Base-by-base conservation (phyloP, 2,329 filamentous ascomycete genomes). In the Nemania abortiva region DNA sequence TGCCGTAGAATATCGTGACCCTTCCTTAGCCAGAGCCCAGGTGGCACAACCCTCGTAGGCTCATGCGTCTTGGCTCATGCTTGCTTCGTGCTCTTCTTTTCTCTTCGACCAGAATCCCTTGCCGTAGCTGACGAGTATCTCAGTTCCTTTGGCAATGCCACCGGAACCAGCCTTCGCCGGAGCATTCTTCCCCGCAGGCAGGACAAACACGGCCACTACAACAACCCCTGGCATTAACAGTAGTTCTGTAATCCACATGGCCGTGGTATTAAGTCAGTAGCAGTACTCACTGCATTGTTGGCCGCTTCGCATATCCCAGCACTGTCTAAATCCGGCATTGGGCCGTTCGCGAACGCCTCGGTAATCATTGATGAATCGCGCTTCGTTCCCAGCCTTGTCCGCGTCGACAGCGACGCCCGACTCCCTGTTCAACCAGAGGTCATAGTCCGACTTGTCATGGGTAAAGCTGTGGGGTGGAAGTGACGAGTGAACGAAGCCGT, bases 301-400 rank as follows among this genome's bases (percentile, higher is more conserved):
- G 4, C 82, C 81, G 56, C 81, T 83, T 27, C 82, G 77, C 72
- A 79, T 78, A 77, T 89, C 87, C 87, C 88, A 90, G 1, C 85
- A 85, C 70, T 87, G 85, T 50, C 81, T 82, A 73, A 90, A 91
- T 80, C 89, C 88, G 6, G 87, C 87, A 69, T 89, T 89, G 0
- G 87, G 82, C 66, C 83, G 79, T 57, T 79, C 81, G 13, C 81
- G 80, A 1, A 91, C 83, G 3, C 89, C 89, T 6, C 90, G 82
- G 73, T 89, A 92, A 78, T 92, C 90, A 75, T 92, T 92, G 54
- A 91, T 84, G 73, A 90, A 91, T 10, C 90, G 82, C 1, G 87
- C 89, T 80, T 92, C 90, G 74, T 91, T 91, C 11, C 89, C 89
- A 62, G 79, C 79, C 45, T 76, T 77, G 18, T 82, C 84, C 3